Percentiles rank a stretch among this genome's conserved stretches.
phyloP scores from a whole-genome alignment of 805 yeast genomes.

The Lipomyces lipofer region DNA sequence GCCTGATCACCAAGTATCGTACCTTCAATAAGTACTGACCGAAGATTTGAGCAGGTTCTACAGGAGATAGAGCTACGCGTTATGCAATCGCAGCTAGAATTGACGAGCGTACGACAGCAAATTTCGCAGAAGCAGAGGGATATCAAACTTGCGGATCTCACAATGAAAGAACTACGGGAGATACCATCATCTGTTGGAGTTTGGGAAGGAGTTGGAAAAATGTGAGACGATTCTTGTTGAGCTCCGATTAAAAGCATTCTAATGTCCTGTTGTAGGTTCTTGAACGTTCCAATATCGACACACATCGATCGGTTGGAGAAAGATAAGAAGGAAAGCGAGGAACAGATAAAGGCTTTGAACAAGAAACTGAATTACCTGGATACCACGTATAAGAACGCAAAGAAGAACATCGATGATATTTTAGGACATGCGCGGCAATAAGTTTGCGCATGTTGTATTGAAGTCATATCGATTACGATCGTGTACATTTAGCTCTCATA shows the following conservation, averaged over 20 bases:
- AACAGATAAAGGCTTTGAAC: slow-evolving; percentile 25
- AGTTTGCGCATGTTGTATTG: too few relatives aligned
- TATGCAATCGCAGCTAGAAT: slow-evolving; percentile 26
- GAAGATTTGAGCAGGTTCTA: slow-evolving; percentile 12
- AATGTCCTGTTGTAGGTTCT: slow-evolving; percentile 20
- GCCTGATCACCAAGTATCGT: background rate
- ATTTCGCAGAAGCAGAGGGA: slow-evolving; percentile 26
- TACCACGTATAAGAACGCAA: slow-evolving; percentile 27
- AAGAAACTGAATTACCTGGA: slow-evolving; percentile 28
- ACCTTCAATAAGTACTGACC: too few relatives aligned
- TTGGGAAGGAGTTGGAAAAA: slow-evolving; percentile 32
- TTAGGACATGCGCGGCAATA: slow-evolving; percentile 13
- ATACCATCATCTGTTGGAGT: slow-evolving; percentile 27
- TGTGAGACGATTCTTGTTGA: too few relatives aligned
- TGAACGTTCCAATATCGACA: slow-evolving; percentile 25
- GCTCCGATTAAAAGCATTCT: too few relatives aligned
- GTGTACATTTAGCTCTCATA: too few relatives aligned
- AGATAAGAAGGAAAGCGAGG: slow-evolving; percentile 21
- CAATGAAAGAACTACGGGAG: slow-evolving; percentile 22
- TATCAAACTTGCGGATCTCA: slow-evolving; percentile 20
- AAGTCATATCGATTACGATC: too few relatives aligned
- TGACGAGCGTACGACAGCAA: slow-evolving; percentile 24
- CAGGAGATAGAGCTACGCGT: slow-evolving; percentile 29
- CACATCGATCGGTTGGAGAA: slow-evolving; percentile 20
- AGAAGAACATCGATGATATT: slow-evolving; percentile 26